A percentile compares a stretch with the other conserved stretches of the same genome.
Conservation (phyloP, 345 rosid genomes). For the Brassica napus region Da-Ae NC_063448.1:51507501-51508000, state of each 20-base stretch:
- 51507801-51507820: conserved; percentile 44
- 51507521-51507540: conserved; percentile 34
- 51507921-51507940: conserved; percentile 39
- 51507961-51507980: conserved; percentile 74
- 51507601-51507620: conserved; percentile 51
- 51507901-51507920: conserved; percentile 51
- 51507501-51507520: conserved; percentile 39
- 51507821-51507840: conserved; percentile 44
- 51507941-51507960: conserved; percentile 45
- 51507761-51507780: conserved; percentile 78
- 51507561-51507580: conserved; percentile 44
- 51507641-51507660: conserved; percentile 61
- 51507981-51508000: conserved; percentile 52
- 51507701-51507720: conserved; percentile 55
- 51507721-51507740: conserved; percentile 76
- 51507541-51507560: conserved; percentile 74
- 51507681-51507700: conserved; percentile 66
- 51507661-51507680: conserved; percentile 53
- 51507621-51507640: conserved; percentile 58
- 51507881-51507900: conserved; percentile 64
- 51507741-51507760: conserved; percentile 48
- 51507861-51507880: conserved; percentile 42
- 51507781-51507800: conserved; percentile 49
- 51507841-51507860: conserved; percentile 41
- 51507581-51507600: conserved; percentile 73